A percentile compares a stretch with the other conserved stretches of the same genome.
These are phyloP conservation scores for Silene coronaria DNA, from an alignment of 179 eudicot genomes.

Conservation along the genomic window DNA sequence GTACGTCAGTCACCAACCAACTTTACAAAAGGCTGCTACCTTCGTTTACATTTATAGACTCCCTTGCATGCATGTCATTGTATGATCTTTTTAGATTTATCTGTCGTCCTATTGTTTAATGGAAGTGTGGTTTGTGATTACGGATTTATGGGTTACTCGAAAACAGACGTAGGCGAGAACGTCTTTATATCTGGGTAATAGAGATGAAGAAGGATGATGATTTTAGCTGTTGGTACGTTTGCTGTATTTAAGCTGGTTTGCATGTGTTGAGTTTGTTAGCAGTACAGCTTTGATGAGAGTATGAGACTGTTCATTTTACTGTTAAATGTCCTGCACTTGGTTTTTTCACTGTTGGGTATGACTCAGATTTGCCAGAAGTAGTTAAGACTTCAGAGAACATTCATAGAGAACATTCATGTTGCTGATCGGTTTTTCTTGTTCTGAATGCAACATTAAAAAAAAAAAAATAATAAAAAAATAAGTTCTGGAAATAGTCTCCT, in stretches of 20 bases:
- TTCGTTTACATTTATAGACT: not conserved
- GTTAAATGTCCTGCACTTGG: not conserved
- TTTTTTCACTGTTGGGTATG: constrained; percentile 5
- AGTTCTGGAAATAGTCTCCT: too few species aligned
- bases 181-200: not conserved
- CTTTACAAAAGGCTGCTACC: constrained; percentile 9
- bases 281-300: not conserved
- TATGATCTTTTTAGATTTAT: not conserved
- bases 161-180: too few species aligned
- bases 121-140: too few species aligned
- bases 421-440: too few species aligned
- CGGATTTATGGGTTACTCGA: not conserved
- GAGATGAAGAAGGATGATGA: too few species aligned
- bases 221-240: not conserved
- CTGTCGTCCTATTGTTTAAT: not conserved
- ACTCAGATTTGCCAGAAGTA: constrained; percentile 1
- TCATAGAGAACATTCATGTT: constrained; percentile 21
- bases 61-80: constrained; percentile 8
- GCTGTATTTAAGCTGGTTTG: not conserved
- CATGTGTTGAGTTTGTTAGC: not conserved
- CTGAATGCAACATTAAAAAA: too few species aligned
- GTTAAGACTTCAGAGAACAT: constrained; percentile 11
- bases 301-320: constrained; percentile 4
- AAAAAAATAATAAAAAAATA: too few species aligned
- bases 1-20: constrained; percentile 4